Base-by-base conservation (phyloP, 805 yeast genomes). In the Ogataea polymorpha region DNA sequence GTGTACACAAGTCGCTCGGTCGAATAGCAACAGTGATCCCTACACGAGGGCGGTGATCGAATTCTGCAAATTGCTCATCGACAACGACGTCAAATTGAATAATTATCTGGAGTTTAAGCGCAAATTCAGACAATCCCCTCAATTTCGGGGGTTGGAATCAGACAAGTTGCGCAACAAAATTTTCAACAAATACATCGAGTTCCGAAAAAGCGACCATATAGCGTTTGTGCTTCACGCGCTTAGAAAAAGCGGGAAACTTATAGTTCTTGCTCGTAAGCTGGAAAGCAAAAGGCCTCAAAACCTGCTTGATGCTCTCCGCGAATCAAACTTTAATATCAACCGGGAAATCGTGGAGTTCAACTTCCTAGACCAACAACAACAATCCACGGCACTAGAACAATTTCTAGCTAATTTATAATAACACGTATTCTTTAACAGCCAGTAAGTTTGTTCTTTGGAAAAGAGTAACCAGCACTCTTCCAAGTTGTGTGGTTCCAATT, bases 401-500 rank as follows among this genome's bases (percentile, higher is more conserved):
- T 32, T 31, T 27, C 14, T 44, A 17, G 26, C 33, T 23, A 33
- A 26, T 37, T 15, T 23, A 26, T 35, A 28, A 39, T 37, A 15
- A 10, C 27, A 23, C 10, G 14, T 11, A 6, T 23, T 10, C 20
- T 20, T 23, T 11, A 32, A 39, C 42, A 68, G 42, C 80, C 77
- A 15, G 77, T 74, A 40, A 84, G 58, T 11, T 51, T 63, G 60
- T 83, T 83, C 54, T 76, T 77, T 14, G 96, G 96, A 56, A 65
- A 63, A 3, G 62, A 44, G 59, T 80, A 91, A 1, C 96, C 96
- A 0, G 95, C 89, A 9, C 50, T 66, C 25, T 66, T 71, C 96
- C 96, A 91, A 8, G 66, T 48, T 0, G 98, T 91, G 39, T 73
- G 49, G 63, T 91, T 91, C 35, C 70, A 59, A 61, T 88, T 77